Base-by-base conservation (phyloP, 164 flowering plant genomes). In the Berberis vulgaris region DNA sequence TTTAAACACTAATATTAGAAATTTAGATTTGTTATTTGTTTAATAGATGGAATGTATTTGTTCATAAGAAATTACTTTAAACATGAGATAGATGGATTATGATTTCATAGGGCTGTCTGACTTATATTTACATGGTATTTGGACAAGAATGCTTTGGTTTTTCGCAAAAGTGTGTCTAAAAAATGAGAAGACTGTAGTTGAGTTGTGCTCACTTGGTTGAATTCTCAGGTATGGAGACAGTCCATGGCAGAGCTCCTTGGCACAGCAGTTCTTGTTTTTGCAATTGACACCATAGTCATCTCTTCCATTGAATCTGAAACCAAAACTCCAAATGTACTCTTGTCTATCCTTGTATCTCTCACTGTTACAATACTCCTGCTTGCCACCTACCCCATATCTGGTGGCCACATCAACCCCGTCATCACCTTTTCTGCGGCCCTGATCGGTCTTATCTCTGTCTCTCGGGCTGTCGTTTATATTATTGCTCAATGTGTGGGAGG, bases 361-460 rank as follows among this genome's bases (percentile, higher is more conserved):
- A 56, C 70, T 2, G 60, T 82, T 43, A 67, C 84, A 6, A 60
- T 83, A 12, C 74, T 86, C 62, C 82, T 83, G 45, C 77, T 82
- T 0, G 84, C 85, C 43, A 78, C 78, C 2, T 55, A 41, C 53
- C 86, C 87, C 0, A 52, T 83, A 13, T 83, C 87, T 41, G 87
- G 91, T 1, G 87, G 91, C 64, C 91, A 83, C 66, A 71, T 82
- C 43, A 86, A 80, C 69, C 87, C 91, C 0, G 59, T 71, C 4
- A 63, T 83, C 65, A 74, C 82, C 57, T 66, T 83, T 67, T 67
- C 86, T 0, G 84, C 86, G 1, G 68, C 73, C 0, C 77, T 86
- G 0, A 54, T 77, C 3, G 87, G 91, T 58, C 70, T 83, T 2
- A 73, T 82, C 62, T 76, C 91, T n/a, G 5, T 73, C 7, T 69